Evolutionary conservation across 306 rosid species (phyloP).

Genomic region (Lathyrus tuberosus): DNA sequence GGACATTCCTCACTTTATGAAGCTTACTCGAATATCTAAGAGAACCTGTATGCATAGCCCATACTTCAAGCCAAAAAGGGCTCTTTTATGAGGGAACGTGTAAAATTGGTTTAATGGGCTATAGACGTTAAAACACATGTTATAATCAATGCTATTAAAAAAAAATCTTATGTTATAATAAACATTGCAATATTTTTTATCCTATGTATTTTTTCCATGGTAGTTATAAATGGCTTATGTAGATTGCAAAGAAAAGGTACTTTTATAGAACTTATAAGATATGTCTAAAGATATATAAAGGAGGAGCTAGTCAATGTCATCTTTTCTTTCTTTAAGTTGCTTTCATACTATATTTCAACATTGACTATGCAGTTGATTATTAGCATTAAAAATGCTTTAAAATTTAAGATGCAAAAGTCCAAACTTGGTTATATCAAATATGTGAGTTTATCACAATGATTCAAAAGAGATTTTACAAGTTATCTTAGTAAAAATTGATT

Average conservation of each 20-base stretch:
- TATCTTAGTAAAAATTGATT: neutral
- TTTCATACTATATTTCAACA: conserved; percentile 27
- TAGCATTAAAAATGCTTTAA: neutral
- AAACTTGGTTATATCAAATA: conserved; percentile 27
- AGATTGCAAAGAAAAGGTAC: neutral
- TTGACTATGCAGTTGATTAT: conserved; percentile 4
- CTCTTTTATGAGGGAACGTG: neutral
- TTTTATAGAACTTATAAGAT: neutral
- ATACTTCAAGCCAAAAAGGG: neutral
- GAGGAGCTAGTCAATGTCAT: neutral
- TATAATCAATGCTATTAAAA: no score
- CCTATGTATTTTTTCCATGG: neutral
- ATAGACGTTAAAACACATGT: neutral
- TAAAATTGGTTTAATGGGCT: neutral
- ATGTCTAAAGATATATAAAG: conserved; percentile 1
- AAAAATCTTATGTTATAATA: no score
- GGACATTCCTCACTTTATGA: neutral
- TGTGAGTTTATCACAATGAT: conserved; percentile 16
- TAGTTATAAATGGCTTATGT: neutral
- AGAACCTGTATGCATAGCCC: no score
- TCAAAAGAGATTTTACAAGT: conserved; percentile 15
- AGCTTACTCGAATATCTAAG: neutral
- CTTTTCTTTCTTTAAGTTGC: conserved; percentile 5
- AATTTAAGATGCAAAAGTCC: neutral
- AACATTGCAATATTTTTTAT: no score